Conservation (phyloP, 768 basidiomycete genomes). For the Leccinum fibrillosum region DNA sequence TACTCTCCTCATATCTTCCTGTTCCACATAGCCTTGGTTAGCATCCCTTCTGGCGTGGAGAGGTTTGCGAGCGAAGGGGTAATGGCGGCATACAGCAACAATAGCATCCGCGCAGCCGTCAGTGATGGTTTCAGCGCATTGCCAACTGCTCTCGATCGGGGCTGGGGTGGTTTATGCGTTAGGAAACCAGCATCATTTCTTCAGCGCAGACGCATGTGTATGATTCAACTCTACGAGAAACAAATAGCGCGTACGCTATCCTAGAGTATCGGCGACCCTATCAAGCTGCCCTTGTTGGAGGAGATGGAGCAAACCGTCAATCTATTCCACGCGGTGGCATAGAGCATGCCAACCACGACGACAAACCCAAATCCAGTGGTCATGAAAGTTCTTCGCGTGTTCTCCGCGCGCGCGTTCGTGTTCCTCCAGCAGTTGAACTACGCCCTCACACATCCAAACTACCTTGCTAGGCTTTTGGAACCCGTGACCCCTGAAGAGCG, state of each 20-base stretch:
- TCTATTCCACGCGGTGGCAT: slow-evolving; percentile 73
- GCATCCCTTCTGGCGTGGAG: slow-evolving; percentile 75
- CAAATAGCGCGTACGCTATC: slow-evolving; percentile 75
- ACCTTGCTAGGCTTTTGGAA: slow-evolving; percentile 77
- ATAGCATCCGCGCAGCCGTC: slow-evolving; percentile 71
- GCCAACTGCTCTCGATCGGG: too few species aligned
- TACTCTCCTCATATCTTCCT: slow-evolving; percentile 77
- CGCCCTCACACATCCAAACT: slow-evolving; percentile 86
- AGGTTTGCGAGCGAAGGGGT: slow-evolving; percentile 81
- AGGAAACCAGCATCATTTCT: slow-evolving; percentile 67
- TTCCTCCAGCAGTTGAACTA: slow-evolving; percentile 89
- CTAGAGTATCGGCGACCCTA: slow-evolving; percentile 77
- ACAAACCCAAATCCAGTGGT: slow-evolving; percentile 41
- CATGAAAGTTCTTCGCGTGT: slow-evolving; percentile 66
- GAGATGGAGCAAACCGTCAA: slow-evolving; percentile 81
- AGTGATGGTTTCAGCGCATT: slow-evolving; percentile 51
- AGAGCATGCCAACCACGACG: slow-evolving; percentile 31
- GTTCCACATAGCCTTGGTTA: slow-evolving; percentile 85
- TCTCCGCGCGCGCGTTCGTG: slow-evolving; percentile 64
- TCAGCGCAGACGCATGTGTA: slow-evolving; percentile 80
- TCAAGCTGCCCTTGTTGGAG: slow-evolving; percentile 75
- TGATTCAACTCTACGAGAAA: slow-evolving; percentile 79
- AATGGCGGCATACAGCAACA: slow-evolving; percentile 81
- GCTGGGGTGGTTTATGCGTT: slow-evolving; percentile 65
- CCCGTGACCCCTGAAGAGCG: slow-evolving; percentile 77